A percentile compares a stretch with the other conserved stretches of the same genome.
Evolutionary conservation across 148 eudicot genomes (phyloP).

Genomic region (Heliosperma pusillum): DNA sequence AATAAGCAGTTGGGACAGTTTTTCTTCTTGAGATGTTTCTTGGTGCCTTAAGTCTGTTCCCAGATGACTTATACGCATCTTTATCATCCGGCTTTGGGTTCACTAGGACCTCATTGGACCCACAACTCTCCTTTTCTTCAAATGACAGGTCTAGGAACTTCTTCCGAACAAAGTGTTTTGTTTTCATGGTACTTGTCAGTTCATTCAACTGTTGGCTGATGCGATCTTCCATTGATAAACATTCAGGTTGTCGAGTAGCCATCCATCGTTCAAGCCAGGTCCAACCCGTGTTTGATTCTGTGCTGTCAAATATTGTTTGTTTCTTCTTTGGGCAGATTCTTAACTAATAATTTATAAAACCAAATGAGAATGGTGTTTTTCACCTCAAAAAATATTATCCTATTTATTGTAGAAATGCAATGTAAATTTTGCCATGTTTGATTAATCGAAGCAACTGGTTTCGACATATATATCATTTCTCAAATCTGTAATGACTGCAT

Average conservation of each 20-base stretch:
- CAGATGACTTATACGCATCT: constrained; percentile 19
- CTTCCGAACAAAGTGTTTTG: constrained; percentile 27
- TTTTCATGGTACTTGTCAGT: constrained; percentile 23
- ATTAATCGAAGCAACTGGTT: too few relatives aligned
- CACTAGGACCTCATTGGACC: constrained; percentile 69
- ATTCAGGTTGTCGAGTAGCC: constrained; percentile 72
- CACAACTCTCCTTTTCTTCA: constrained; percentile 85
- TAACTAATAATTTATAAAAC: constrained; percentile 35
- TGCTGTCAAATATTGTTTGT: constrained; percentile 37
- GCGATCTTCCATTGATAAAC: constrained; percentile 31
- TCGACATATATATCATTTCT: too few relatives aligned
- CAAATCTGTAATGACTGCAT: too few relatives aligned
- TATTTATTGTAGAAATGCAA: too few relatives aligned
- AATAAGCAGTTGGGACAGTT: constrained; percentile 38
- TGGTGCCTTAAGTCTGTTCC: constrained; percentile 33
- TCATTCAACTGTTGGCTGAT: constrained; percentile 36
- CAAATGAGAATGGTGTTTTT: background rate
- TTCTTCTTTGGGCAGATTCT: constrained; percentile 73
- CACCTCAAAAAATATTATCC: too few relatives aligned
- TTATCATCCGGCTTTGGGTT: constrained; percentile 24
- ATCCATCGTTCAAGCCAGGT: constrained; percentile 94
- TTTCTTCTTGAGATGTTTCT: constrained; percentile 45
- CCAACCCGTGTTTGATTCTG: constrained; percentile 62
- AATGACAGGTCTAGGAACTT: constrained; percentile 41
- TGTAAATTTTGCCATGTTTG: too few relatives aligned